Conservation (phyloP, 2,329 filamentous ascomycete genomes). For the Onygenales sp. region DNA sequence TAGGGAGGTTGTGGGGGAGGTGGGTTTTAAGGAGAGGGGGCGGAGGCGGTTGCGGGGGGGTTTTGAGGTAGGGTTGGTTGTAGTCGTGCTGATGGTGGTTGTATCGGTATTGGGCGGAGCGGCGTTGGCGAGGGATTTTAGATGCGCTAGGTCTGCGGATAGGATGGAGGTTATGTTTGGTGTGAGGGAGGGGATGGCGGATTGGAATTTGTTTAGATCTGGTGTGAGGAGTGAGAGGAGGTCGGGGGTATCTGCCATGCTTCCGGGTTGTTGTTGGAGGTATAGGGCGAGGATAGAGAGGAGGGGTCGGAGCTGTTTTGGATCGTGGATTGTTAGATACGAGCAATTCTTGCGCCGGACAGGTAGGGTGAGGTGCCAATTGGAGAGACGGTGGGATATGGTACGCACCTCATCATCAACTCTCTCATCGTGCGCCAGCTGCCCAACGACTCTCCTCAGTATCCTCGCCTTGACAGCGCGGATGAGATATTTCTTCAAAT, state of each 20-base stretch:
- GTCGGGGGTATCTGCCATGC: constrained; percentile 11
- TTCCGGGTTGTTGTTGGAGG: constrained; percentile 16
- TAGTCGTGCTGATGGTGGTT: neutral
- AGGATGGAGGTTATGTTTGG: constrained; percentile 7
- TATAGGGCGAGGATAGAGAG: constrained; percentile 29
- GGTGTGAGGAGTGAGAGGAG: constrained; percentile 23
- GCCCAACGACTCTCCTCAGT: constrained; percentile 21
- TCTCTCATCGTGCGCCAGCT: constrained; percentile 21
- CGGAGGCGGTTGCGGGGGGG: constrained; percentile 4
- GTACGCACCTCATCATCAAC: neutral
- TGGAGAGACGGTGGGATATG: neutral
- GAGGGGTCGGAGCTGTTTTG: constrained; percentile 24
- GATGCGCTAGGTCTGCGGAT: constrained; percentile 5
- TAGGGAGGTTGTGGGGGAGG: constrained; percentile 7
- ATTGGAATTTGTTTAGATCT: constrained; percentile 28
- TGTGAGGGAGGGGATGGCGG: constrained; percentile 6
- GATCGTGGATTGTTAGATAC: neutral
- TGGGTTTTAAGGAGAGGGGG: constrained; percentile 2
- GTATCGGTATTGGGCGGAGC: neutral
- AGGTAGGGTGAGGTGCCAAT: neutral
- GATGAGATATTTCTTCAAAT: constrained; percentile 25
- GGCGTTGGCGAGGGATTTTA: constrained; percentile 4
- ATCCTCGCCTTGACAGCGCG: constrained; percentile 25
- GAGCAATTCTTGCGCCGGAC: no score
- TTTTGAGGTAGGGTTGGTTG: neutral